Evolutionary conservation across 345 rosid genomes (phyloP), one percentile per base, ranked within the genome.

Genomic region (Eucalyptus pauciflora): DNA sequence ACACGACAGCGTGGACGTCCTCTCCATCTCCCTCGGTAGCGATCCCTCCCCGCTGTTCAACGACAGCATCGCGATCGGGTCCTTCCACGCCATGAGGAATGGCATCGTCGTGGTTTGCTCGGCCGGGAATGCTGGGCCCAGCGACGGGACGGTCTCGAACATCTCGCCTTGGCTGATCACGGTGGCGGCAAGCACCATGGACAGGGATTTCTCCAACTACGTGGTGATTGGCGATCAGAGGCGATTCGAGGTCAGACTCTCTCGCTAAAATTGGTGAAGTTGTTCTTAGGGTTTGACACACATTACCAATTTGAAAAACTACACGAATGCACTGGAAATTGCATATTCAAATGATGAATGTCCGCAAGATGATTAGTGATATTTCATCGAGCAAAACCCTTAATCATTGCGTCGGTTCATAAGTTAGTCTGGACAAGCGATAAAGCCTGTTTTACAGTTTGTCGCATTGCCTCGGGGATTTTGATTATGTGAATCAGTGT

Each of bases 101-200:
- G 96, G 95, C 22, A 92, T 96, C 37, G 94, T 92, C 5, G 99
- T 97, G 17, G 91, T 96, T 49, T 93, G 94, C 90, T 96, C 98
- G 2, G 98, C 96, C 9, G 99, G 99, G 2, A 98, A 98, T 90
- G 92, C 96, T 11, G 99, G 99, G 45, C 99, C 99, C 17, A 88
- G 33, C 14, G 97, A 93, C 48, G 91, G 90, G 31, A 94, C 97
- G 22, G 98, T 94, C 41, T 18, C 95, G 17, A 98, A 96, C 89
- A 86, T 94, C 6, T 96, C 99, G 3, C 99, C 98, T 2, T 96
- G 99, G 99, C 93, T 90, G 94, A 95, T 98, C 85, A 98, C 98
- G 2, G 99, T 98, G 9, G 99, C 94, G 13, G 99, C 99, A 8
- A 98, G 98, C 88, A 95, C 99, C 25, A 96, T 90, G 93, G 99